Base-by-base conservation (phyloP, 2,329 filamentous ascomycete species). In the Aspergillus persii region DNA sequence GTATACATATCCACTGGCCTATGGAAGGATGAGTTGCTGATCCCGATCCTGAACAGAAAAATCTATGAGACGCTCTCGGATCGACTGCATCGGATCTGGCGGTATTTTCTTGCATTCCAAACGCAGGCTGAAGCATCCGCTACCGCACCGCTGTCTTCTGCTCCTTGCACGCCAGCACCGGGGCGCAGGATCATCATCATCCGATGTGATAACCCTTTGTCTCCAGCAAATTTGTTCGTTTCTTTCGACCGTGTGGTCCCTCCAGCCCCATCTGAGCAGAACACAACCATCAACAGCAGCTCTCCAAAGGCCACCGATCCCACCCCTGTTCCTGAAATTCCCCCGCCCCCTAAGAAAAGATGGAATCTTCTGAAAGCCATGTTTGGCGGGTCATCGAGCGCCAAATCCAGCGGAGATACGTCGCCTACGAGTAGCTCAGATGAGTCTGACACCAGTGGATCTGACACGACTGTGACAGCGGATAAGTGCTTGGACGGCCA, bases 111-210 rank as follows among this genome's bases (percentile, higher is more conserved):
- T 15, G 90, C 87, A 76, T 82, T 92, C 18, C 88, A 88, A 72
- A 84, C 90, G 54, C 80, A 84, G 54, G 88, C 90, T 12, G 87
- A 89, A 61, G 77, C 76, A 49, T 77, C 78, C 39, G 78, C 83
- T 41, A 80, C 78, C 12, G 71, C 85, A 3, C 83, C 82, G 0
- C 88, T 91, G 5, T 92, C 90, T 0, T 91, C 91, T 2, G 87
- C 86, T 5, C 91, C 93, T n/a, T 92, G 89, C 68, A 88, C 89
- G 59, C 93, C 93, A 5, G 91, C 92, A 2, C 91, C 93, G 1
- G 89, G 90, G 50, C 91, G 94, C 69, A 85, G 90, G 61, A 90
- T 97, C 61, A 86, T 96, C 75, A 96, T 97, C 67, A 89, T 96
- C 64, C 88, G 92, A 58, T 93, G 90, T 63, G 92, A 96, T 72